Evolutionary conservation across 1,284 basidiomycete genomes (phyloP).

Genomic region (Cryptococcus deneoformans): DNA sequence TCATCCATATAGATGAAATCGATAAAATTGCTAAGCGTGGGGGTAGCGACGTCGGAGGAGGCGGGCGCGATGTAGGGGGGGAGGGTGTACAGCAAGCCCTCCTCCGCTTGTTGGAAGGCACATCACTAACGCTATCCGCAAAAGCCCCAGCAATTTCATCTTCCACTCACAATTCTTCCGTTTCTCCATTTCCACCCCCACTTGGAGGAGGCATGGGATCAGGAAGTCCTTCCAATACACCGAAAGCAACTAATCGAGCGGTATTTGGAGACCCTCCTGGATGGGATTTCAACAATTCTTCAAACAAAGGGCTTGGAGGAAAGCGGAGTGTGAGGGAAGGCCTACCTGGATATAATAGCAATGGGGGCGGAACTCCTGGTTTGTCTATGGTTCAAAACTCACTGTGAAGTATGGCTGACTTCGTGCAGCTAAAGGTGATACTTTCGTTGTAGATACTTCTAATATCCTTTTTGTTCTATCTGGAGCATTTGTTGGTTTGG

Average conservation of each 20-base stretch:
- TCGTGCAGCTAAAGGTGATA: conserved; percentile 36
- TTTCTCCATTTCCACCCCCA: neutral
- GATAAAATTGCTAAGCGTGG: conserved; percentile 82
- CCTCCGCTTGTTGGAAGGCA: conserved; percentile 89
- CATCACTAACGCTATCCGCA: conserved; percentile 66
- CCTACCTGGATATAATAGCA: conserved; percentile 15
- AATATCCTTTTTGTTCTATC: conserved; percentile 89
- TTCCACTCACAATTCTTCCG: neutral
- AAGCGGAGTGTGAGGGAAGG: conserved; percentile 47
- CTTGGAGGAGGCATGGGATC: neutral
- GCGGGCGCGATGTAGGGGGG: conserved; percentile 86
- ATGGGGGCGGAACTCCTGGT: conserved; percentile 14
- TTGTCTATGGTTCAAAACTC: conserved; percentile 1
- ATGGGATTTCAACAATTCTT: conserved; percentile 43
- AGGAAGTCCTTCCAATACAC: neutral
- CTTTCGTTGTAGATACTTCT: conserved; percentile 54
- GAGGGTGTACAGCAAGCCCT: conserved; percentile 95
- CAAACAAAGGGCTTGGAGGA: conserved; percentile 34
- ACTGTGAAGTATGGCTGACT: no score
- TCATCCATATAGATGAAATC: conserved; percentile 93
- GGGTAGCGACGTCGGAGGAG: conserved; percentile 55
- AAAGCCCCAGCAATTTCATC: conserved; percentile 53
- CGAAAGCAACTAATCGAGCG: neutral
- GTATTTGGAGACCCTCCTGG: conserved; percentile 28
- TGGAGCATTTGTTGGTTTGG: conserved; percentile 91